Evolutionary conservation across 2,329 filamentous ascomycete genomes (phyloP), one percentile per base, ranked within the genome.

Genomic region (Alternaria burnsii): DNA sequence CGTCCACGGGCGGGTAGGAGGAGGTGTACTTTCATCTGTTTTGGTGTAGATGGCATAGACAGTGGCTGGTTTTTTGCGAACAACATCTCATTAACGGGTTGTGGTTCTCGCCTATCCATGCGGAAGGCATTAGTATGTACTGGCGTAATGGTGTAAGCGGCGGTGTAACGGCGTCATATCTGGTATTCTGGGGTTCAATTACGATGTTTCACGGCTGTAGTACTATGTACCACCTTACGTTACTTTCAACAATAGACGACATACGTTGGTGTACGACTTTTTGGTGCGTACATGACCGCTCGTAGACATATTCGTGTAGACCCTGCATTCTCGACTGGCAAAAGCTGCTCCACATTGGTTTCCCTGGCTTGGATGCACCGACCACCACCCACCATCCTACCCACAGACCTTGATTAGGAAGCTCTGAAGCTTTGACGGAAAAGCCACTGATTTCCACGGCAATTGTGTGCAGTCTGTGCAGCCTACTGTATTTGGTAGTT

Each of bases 391-490:
- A 38, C 30, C 43, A 55, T 40, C 18, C 40, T 47, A 56, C 42
- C 53, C 46, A 60, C 58, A 57, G 41, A 53, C 32, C 67, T 71
- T 64, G 63, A 73, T 71, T 74, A 73, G 74, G 74, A 57, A 77
- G 73, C 72, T 75, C 64, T 62, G 57, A 76, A 72, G 72, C 74
- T 76, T 70, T 68, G 73, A 76, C 74, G 52, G 56, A 55, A 63
- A 68, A 66, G 51, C 61, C 54, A 61, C 73, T 55, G 72, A 59
- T 40, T 69, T 75, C 73, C 40, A 77, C 69, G 55, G 57, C 44
- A 50, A 32, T 51, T 53, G 30, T 50, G 46, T 16, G 51, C 24
- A 44, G 52, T 53, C 46, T 50, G 46, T 16, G 51, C 24, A 44
- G 52, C 67, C 59, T 76, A 62, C 73, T 70, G 38, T 59, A 63